Evolutionary conservation across 306 rosid species (phyloP).

Genomic region (Sindora glabra): DNA sequence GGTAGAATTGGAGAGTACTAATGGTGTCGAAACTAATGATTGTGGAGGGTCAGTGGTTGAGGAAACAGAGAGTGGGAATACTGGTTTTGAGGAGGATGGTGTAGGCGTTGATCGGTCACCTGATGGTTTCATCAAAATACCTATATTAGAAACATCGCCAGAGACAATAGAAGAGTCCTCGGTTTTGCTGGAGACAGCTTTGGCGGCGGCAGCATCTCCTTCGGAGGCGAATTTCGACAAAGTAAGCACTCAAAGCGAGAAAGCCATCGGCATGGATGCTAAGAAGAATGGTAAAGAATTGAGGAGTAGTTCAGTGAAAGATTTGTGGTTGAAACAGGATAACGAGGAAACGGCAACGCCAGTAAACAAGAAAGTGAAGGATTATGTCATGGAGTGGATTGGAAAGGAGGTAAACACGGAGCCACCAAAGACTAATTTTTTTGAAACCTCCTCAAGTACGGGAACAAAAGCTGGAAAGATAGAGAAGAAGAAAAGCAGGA

Average conservation of each 20-base stretch:
- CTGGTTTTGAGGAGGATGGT: constrained; percentile 46
- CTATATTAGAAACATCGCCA: constrained; percentile 26
- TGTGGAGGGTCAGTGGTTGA: constrained; percentile 62
- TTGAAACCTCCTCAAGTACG: constrained; percentile 19
- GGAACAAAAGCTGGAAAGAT: constrained; percentile 4
- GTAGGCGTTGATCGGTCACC: constrained; percentile 50
- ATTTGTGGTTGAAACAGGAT: constrained; percentile 59
- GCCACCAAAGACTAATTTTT: constrained; percentile 25
- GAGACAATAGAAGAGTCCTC: constrained; percentile 11
- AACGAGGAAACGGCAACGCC: neutral
- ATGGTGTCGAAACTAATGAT: constrained; percentile 32
- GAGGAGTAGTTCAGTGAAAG: constrained; percentile 24
- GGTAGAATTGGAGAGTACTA: constrained; percentile 28
- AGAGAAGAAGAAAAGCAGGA: constrained; percentile 46
- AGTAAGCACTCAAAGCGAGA: constrained; percentile 35
- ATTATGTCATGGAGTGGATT: constrained; percentile 83
- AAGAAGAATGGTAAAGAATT: constrained; percentile 22
- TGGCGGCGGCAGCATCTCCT: neutral
- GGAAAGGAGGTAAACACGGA: constrained; percentile 55
- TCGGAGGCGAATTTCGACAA: constrained; percentile 28
- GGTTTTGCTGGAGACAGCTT: constrained; percentile 25
- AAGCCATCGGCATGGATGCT: constrained; percentile 10
- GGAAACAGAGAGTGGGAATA: constrained; percentile 66
- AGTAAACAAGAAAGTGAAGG: constrained; percentile 38
- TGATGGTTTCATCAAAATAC: constrained; percentile 16